phyloP scores from a whole-genome alignment of 331 rosid genomes.

The Malus hybrid region DNA sequence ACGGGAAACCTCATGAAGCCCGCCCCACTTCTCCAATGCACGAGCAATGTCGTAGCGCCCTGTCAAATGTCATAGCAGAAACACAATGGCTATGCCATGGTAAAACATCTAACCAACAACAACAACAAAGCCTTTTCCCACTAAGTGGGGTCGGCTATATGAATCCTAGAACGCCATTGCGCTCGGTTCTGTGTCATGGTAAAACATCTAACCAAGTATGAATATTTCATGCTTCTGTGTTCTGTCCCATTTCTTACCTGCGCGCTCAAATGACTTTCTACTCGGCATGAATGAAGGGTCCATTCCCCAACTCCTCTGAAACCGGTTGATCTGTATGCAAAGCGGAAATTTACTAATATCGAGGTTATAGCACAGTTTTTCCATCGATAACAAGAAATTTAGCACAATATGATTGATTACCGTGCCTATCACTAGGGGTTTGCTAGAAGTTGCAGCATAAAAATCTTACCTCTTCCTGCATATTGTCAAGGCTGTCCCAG shows the following conservation, averaged over 20 bases:
- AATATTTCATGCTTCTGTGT: not conserved
- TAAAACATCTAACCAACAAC: too few relatives aligned
- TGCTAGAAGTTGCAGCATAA: too few relatives aligned
- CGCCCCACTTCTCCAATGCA: constrained; percentile 96
- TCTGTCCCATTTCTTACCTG: constrained; percentile 38
- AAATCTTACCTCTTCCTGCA: constrained; percentile 70
- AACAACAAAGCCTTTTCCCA: too few relatives aligned
- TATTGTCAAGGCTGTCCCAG: constrained; percentile 87
- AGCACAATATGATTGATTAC: not conserved
- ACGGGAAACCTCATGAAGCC: constrained; percentile 89
- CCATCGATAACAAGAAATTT: not conserved
- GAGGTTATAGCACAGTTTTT: not conserved
- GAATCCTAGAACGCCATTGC: too few relatives aligned
- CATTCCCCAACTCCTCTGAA: constrained; percentile 96
- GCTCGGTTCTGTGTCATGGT: too few relatives aligned
- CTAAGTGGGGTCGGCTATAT: too few relatives aligned
- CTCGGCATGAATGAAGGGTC: constrained; percentile 88
- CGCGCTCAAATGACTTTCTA: constrained; percentile 92
- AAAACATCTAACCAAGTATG: not conserved
- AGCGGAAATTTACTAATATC: not conserved
- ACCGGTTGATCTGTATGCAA: constrained; percentile 54
- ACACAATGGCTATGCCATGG: not conserved
- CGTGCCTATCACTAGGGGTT: not conserved
- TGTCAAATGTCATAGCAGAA: constrained; percentile 10
- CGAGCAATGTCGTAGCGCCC: constrained; percentile 94